phyloP scores from a whole-genome alignment of 495 filamentous ascomycete species.

The Patellaria atrata region DNA sequence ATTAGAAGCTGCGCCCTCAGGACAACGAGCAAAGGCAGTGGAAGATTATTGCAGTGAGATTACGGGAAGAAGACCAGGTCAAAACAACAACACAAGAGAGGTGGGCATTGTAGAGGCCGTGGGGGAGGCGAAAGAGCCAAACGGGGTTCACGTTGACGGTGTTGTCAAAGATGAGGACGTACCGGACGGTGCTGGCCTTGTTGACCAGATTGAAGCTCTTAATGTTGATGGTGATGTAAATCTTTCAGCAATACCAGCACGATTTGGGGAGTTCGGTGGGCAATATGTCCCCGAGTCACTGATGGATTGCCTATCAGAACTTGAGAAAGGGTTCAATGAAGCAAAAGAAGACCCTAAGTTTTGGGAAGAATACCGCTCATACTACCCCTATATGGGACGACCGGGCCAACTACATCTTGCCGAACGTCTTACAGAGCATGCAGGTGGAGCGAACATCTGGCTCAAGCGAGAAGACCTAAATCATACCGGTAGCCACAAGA shows the following conservation, averaged over 20 bases:
- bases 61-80: slow-evolving; percentile 34
- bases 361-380: slow-evolving; percentile 93
- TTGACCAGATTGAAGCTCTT: slow-evolving; percentile 59
- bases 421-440: slow-evolving; percentile 72
- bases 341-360: slow-evolving; percentile 76
- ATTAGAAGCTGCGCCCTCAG: slow-evolving; percentile 53
- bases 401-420: slow-evolving; percentile 85
- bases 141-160: slow-evolving; percentile 41
- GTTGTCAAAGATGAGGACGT: slow-evolving; percentile 48
- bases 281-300: slow-evolving; percentile 96
- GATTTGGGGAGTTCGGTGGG: slow-evolving; percentile 96
- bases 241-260: slow-evolving; percentile 48
- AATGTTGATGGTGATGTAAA: slow-evolving; percentile 39
- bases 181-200: slow-evolving; percentile 44
- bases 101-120: slow-evolving; percentile 52
- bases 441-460: slow-evolving; percentile 87
- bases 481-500: slow-evolving; percentile 72
- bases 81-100: slow-evolving; percentile 35
- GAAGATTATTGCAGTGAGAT: slow-evolving; percentile 77
- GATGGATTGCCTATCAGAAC: slow-evolving; percentile 88
- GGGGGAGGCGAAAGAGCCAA: slow-evolving; percentile 36
- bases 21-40: slow-evolving; percentile 57
- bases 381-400: slow-evolving; percentile 96
- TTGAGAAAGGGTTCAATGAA: slow-evolving; percentile 81
- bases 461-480: slow-evolving; percentile 91